These are phyloP conservation scores for Talaromyces borbonicus DNA, from an alignment of 495 filamentous ascomycete species.

Conservation along the genomic window DNA sequence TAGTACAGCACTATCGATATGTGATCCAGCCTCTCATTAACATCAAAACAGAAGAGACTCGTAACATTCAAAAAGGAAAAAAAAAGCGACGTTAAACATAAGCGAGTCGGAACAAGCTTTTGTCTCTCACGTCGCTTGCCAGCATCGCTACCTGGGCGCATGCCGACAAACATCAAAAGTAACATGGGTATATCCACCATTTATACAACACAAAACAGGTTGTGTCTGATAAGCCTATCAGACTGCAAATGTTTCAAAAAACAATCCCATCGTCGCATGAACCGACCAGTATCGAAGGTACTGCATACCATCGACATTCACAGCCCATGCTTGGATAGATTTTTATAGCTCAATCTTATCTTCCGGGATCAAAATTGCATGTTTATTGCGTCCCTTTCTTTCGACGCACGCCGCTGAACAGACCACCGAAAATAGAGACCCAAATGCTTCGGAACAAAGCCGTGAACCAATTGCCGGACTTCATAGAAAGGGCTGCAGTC, in stretches of 20 bases:
- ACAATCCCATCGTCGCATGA: constrained; percentile 9
- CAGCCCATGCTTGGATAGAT: neutral
- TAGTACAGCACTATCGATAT: neutral
- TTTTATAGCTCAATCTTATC: neutral
- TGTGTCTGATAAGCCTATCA: neutral
- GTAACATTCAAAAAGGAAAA: constrained; percentile 6
- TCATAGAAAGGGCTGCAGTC: constrained; percentile 35
- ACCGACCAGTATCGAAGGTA: too few relatives aligned
- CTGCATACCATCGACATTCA: neutral
- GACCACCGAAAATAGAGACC: constrained; percentile 29
- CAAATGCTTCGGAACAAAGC: constrained; percentile 35
- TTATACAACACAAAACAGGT: neutral
- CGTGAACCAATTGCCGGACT: constrained; percentile 36
- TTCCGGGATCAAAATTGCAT: neutral
- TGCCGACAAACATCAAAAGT: constrained; percentile 1
- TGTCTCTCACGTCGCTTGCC: neutral
- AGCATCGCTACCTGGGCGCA: too few relatives aligned
- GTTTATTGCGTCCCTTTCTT: constrained; percentile 23
- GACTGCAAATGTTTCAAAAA: neutral
- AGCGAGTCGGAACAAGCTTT: neutral
- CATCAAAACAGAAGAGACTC: constrained; percentile 7
- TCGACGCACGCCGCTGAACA: constrained; percentile 34
- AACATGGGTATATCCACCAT: constrained; percentile 4
- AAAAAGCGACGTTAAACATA: constrained; percentile 1
- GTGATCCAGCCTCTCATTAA: constrained; percentile 1